A percentile compares a stretch with the other conserved stretches of the same genome.
Conservation (phyloP, 352 stramenopile species). For the Pythium myriotylum region DNA sequence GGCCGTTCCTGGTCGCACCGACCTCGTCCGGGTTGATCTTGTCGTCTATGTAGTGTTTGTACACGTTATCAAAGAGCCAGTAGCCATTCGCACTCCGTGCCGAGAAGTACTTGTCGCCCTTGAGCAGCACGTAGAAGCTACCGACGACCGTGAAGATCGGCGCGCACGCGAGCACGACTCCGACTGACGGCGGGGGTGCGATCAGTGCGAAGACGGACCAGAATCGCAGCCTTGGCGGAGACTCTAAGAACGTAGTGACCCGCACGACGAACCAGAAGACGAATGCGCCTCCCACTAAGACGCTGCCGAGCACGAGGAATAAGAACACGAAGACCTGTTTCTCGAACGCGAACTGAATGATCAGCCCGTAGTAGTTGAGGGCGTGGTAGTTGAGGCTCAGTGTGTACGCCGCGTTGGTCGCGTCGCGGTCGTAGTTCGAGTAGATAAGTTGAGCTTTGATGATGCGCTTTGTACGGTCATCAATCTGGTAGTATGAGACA, state of each 20-base stretch:
- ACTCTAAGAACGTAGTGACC: slow-evolving; percentile 91
- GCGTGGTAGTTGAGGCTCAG: slow-evolving; percentile 92
- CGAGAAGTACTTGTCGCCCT: slow-evolving; percentile 52
- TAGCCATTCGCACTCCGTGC: slow-evolving; percentile 48
- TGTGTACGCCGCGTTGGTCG: slow-evolving; percentile 85
- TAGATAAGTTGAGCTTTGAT: slow-evolving; percentile 89
- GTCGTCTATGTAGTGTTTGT: slow-evolving; percentile 87
- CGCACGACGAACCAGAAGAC: slow-evolving; percentile 92
- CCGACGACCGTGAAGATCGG: slow-evolving; percentile 80
- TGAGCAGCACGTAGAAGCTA: slow-evolving; percentile 72
- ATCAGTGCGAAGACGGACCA: slow-evolving; percentile 92
- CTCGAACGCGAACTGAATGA: slow-evolving; percentile 97
- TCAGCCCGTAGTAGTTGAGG: slow-evolving; percentile 95
- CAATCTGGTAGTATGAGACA: slow-evolving; percentile 95
- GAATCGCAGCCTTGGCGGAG: slow-evolving; percentile 91
- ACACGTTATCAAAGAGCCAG: slow-evolving; percentile 78
- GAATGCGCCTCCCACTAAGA: slow-evolving; percentile 79
- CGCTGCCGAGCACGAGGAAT: slow-evolving; percentile 91
- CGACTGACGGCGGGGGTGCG: slow-evolving; percentile 82
- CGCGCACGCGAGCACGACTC: slow-evolving; percentile 87
- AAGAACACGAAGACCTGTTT: slow-evolving; percentile 92
- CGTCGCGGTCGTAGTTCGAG: slow-evolving; percentile 94
- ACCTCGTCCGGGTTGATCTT: slow-evolving; percentile 82
- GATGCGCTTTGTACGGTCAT: slow-evolving; percentile 91
- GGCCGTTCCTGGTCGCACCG: slow-evolving; percentile 70